Conservation (phyloP, 1,284 basidiomycete species). For the Somion occarium region DNA sequence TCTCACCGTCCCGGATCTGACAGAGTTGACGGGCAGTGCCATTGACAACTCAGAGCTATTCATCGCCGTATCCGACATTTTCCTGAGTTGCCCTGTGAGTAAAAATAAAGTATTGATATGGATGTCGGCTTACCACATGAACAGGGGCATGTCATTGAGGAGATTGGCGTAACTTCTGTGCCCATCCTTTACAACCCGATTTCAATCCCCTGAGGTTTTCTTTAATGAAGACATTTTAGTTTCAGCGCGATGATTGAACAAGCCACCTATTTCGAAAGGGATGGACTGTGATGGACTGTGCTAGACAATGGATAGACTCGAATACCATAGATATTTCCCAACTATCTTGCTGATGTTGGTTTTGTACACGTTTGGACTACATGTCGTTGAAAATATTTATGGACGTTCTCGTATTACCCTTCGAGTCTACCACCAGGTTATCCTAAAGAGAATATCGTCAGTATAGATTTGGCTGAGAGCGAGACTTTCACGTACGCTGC, state of each 20-base stretch:
- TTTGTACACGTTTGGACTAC: neutral
- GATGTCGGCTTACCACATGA: neutral
- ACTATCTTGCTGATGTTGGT: neutral
- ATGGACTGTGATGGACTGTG: too few species aligned
- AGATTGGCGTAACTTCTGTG: slow-evolving; percentile 1
- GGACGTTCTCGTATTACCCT: slow-evolving; percentile 27
- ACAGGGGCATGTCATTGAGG: neutral
- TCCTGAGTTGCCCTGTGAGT: neutral
- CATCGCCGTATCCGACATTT: neutral
- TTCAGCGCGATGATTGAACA: neutral
- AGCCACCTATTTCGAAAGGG: neutral
- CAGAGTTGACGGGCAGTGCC: neutral
- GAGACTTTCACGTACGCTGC: slow-evolving; percentile 36
- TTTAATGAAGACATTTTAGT: neutral
- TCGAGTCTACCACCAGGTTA: slow-evolving; percentile 28
- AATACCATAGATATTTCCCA: too few species aligned
- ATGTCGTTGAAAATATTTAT: slow-evolving; percentile 27
- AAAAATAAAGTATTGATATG: neutral
- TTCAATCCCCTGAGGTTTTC: neutral
- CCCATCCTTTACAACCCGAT: neutral
- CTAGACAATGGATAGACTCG: too few species aligned
- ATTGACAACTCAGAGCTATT: neutral
- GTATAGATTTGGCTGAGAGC: neutral
- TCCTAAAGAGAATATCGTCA: slow-evolving; percentile 20
- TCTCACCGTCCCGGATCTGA: neutral